Conservation (phyloP, 2,329 filamentous ascomycete genomes). For the Mollisia scopiformis region DNA sequence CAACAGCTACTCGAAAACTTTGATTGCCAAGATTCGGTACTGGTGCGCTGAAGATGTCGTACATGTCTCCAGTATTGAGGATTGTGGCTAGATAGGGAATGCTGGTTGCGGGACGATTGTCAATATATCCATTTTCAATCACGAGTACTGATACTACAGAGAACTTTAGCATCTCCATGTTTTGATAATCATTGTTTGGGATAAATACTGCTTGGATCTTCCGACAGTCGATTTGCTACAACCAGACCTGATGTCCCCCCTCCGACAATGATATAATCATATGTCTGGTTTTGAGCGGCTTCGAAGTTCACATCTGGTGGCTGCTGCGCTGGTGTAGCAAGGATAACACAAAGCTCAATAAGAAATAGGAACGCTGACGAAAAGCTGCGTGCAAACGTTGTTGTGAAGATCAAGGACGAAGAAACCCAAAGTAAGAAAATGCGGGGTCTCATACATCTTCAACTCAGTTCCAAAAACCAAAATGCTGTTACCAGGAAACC, state of each 20-base stretch:
- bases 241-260: constrained; percentile 17
- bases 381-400: too few species aligned
- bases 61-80: neutral
- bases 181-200: constrained; percentile 18
- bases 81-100: constrained; percentile 6
- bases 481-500: too few species aligned
- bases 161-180: neutral
- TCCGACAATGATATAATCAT: constrained; percentile 41
- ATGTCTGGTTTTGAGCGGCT: constrained; percentile 4
- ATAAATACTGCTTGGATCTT: constrained; percentile 27
- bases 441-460: too few species aligned
- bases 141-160: constrained; percentile 40
- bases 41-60: constrained; percentile 9
- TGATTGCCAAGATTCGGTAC: too few species aligned
- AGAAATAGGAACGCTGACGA: too few species aligned
- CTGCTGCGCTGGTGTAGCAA: too few species aligned
- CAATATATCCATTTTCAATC: constrained; percentile 39
- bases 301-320: constrained; percentile 4
- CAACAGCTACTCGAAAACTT: too few species aligned
- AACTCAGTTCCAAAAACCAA: too few species aligned
- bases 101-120: constrained; percentile 3
- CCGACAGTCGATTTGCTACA: constrained; percentile 23
- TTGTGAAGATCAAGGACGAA: too few species aligned
- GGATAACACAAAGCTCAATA: too few species aligned
- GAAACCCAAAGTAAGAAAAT: too few species aligned